Percentiles rank a stretch among this genome's conserved stretches.
Evolutionary conservation across 2,329 filamentous ascomycete genomes (phyloP).

Genomic region (Neonectria coccinea): DNA sequence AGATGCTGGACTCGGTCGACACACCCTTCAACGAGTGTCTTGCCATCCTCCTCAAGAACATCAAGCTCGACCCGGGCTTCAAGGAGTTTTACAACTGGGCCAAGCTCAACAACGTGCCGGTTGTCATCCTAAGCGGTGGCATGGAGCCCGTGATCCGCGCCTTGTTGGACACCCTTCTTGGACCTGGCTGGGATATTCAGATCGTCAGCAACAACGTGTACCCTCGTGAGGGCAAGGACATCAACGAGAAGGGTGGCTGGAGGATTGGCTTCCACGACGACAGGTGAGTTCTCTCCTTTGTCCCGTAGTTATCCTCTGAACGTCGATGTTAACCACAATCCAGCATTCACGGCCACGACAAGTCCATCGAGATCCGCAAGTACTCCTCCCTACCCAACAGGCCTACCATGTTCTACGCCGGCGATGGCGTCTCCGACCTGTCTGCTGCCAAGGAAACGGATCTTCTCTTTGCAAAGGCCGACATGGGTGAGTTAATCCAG

Average conservation of each 20-base stretch:
- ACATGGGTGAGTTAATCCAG: slow-evolving; percentile 71
- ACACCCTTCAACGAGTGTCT: slow-evolving; percentile 87
- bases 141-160: slow-evolving; percentile 94
- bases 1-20: slow-evolving; percentile 91
- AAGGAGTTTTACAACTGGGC: slow-evolving; percentile 89
- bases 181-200: slow-evolving; percentile 82
- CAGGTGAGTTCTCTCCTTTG: slow-evolving; percentile 61
- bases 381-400: slow-evolving; percentile 82
- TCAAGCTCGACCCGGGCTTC: slow-evolving; percentile 90
- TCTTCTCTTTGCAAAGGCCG: slow-evolving; percentile 91
- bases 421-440: slow-evolving; percentile 92
- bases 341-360: slow-evolving; percentile 94
- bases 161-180: slow-evolving; percentile 82
- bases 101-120: slow-evolving; percentile 83
- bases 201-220: slow-evolving; percentile 90
- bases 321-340: slow-evolving; percentile 21
- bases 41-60: slow-evolving; percentile 80
- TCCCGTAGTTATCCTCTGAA: not conserved
- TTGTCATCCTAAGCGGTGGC: slow-evolving; percentile 90
- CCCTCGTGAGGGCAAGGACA: slow-evolving; percentile 71
- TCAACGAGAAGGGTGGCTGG: slow-evolving; percentile 88
- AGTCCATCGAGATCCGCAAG: slow-evolving; percentile 89
- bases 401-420: slow-evolving; percentile 92
- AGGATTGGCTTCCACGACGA: slow-evolving; percentile 90
- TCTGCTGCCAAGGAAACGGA: slow-evolving; percentile 94